Percentiles rank a stretch among this genome's conserved stretches.
Evolutionary conservation across 148 eudicot species (phyloP).

Genomic region (Chenopodium formosanum): DNA sequence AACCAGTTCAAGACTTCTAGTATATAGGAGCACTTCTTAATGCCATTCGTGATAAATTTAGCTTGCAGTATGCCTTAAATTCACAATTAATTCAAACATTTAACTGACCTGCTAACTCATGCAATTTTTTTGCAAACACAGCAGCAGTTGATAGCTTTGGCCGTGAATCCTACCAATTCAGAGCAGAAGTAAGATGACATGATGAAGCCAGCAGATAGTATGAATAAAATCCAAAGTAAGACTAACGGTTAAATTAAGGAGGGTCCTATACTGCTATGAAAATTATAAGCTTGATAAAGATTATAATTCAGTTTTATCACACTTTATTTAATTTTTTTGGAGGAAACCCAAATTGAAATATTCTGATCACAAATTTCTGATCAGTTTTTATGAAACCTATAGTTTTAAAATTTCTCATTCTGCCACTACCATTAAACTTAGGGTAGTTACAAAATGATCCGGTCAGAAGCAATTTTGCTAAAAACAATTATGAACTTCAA

Average conservation of each 20-base stretch:
- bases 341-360: background rate
- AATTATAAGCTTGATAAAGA: too few species aligned
- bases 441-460: background rate
- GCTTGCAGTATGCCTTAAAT: background rate
- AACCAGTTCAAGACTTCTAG: background rate
- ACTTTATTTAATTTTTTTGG: too few species aligned
- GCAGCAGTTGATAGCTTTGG: constrained; percentile 50
- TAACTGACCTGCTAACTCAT: constrained; percentile 57
- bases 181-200: background rate
- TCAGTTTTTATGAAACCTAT: background rate
- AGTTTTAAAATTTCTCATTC: background rate
- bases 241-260: background rate
- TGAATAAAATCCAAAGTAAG: background rate
- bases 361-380: background rate
- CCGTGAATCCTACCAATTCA: constrained; percentile 44
- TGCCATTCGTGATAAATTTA: background rate
- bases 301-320: background rate
- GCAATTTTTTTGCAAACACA: constrained; percentile 51
- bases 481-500: background rate
- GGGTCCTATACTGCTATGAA: too few species aligned
- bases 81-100: background rate
- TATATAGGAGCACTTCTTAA: background rate
- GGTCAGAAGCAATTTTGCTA: background rate
- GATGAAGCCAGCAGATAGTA: background rate
- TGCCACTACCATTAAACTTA: background rate